Conservation (phyloP, 1,139 yeast species). For the Scheffersomyces titani region DNA sequence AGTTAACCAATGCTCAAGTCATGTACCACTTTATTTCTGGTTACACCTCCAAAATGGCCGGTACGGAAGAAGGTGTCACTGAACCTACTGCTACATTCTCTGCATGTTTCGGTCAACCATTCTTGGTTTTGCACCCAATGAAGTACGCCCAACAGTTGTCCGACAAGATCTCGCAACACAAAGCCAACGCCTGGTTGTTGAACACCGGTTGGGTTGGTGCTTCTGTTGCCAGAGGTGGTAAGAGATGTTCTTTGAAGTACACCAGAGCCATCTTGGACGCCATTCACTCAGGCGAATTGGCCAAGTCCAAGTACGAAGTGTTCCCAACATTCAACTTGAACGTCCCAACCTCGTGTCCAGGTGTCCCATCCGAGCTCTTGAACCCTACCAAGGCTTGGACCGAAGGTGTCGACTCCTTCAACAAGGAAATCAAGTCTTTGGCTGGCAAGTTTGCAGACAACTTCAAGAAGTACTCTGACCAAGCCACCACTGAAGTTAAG, state of each 20-base stretch:
- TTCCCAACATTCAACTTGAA: conserved; percentile 87
- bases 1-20: conserved; percentile 90
- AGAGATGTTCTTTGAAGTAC: conserved; percentile 96
- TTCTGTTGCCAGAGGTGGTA: conserved; percentile 90
- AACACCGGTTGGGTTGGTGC: conserved; percentile 99
- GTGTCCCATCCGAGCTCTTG: conserved; percentile 81
- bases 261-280: conserved; percentile 96
- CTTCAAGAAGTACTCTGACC: conserved; percentile 81
- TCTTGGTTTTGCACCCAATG: conserved; percentile 98
- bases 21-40: conserved; percentile 99
- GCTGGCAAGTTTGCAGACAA: conserved; percentile 82
- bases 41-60: conserved; percentile 99
- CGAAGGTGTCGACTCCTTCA: conserved; percentile 68
- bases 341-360: conserved; percentile 79
- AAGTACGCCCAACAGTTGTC: conserved; percentile 96
- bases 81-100: conserved; percentile 98
- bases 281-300: conserved; percentile 88
- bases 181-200: conserved; percentile 93
- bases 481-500: conserved; percentile 82
- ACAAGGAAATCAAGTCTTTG: conserved; percentile 67
- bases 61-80: conserved; percentile 98
- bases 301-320: conserved; percentile 76
- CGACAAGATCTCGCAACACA: conserved; percentile 86
- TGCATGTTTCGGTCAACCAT: conserved; percentile 99
- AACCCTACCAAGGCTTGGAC: conserved; percentile 90